These are phyloP conservation scores for Cystobasidium onofrii DNA, from an alignment of 768 basidiomycete genomes.

Conservation along the genomic window DNA sequence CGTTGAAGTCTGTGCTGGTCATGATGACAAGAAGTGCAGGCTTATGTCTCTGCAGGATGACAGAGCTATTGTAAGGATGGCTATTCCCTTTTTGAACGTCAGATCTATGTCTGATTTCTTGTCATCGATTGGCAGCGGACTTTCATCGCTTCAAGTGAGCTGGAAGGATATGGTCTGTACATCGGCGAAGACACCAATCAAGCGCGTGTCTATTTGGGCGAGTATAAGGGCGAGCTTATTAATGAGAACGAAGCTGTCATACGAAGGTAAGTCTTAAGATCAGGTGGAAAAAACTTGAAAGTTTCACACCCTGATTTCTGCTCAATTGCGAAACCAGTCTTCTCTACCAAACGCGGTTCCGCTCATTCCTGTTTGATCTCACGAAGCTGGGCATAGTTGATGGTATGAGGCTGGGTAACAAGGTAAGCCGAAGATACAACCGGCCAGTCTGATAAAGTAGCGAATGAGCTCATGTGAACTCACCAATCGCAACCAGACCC, in stretches of 20 bases:
- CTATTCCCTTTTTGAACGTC: too few species aligned
- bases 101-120: too few species aligned
- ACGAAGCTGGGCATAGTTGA: conserved; percentile 12
- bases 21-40: conserved; percentile 19
- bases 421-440: conserved; percentile 3
- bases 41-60: conserved; percentile 6
- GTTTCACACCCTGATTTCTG: too few species aligned
- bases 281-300: too few species aligned
- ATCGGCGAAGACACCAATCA: conserved; percentile 13
- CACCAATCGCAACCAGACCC: neutral
- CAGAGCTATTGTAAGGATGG: conserved; percentile 18
- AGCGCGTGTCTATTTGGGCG: conserved; percentile 3
- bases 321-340: neutral
- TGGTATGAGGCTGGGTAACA: conserved; percentile 22
- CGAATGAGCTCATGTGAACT: too few species aligned
- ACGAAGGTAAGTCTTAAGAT: neutral
- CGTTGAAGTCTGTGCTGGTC: conserved; percentile 12
- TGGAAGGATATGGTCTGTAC: conserved; percentile 23
- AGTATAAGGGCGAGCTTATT: conserved; percentile 22
- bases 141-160: conserved; percentile 12
- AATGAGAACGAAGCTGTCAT: conserved; percentile 26
- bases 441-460: neutral
- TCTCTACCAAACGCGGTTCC: conserved; percentile 9
- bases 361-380: conserved; percentile 30
- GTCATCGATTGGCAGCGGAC: too few species aligned